These are phyloP conservation scores for Blastomyces silverae DNA, from an alignment of 2,329 filamentous ascomycete genomes.

Conservation along the genomic window DNA sequence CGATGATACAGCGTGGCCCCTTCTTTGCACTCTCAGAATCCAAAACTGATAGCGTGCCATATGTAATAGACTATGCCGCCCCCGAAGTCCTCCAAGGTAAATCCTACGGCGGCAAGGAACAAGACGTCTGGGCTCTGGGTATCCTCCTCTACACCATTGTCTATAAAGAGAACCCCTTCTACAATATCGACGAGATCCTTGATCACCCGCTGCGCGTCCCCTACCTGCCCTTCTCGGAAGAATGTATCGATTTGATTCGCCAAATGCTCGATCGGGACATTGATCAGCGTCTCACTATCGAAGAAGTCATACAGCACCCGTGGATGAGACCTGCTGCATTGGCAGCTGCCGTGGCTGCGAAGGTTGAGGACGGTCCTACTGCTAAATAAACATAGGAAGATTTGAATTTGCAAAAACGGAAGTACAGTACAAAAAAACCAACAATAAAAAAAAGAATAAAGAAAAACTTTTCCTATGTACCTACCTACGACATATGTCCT, in stretches of 20 bases:
- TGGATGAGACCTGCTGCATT: conserved; percentile 50
- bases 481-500: background rate
- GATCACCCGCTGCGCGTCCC: conserved; percentile 90
- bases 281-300: conserved; percentile 72
- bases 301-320: conserved; percentile 78
- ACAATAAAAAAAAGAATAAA: no score
- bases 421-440: no score
- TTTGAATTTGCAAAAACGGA: no score
- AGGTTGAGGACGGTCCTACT: background rate
- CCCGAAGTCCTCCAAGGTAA: conserved; percentile 93
- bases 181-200: conserved; percentile 98
- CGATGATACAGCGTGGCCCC: no score
- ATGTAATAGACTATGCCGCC: conserved; percentile 78
- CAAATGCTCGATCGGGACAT: conserved; percentile 91
- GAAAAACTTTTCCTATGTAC: background rate
- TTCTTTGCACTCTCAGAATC: background rate
- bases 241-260: conserved; percentile 85
- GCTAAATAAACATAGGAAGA: background rate
- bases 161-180: conserved; percentile 99
- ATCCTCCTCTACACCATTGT: conserved; percentile 97
- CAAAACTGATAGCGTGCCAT: background rate
- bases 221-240: conserved; percentile 59
- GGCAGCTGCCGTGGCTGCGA: background rate
- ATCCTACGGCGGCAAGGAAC: conserved; percentile 89
- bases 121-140: conserved; percentile 96